A percentile compares a stretch with the other conserved stretches of the same genome.
Evolutionary conservation across 169 alveolate species (phyloP).

Genomic region (Neospora caninum): DNA sequence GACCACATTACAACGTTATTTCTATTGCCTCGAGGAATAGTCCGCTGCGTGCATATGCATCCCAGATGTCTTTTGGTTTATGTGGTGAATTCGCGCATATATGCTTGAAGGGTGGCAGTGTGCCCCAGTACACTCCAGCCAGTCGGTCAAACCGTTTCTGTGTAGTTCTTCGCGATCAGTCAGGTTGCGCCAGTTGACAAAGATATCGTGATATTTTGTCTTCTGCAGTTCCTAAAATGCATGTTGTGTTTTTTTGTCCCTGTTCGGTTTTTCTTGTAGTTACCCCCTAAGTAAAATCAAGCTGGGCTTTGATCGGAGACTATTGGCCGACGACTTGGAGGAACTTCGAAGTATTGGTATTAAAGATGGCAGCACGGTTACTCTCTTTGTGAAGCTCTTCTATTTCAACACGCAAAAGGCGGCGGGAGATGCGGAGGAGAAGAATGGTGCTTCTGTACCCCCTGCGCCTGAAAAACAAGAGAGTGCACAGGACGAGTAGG

Average conservation of each 20-base stretch:
- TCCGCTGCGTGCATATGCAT: too few relatives aligned
- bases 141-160: too few relatives aligned
- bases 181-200: too few relatives aligned
- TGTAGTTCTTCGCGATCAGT: too few relatives aligned
- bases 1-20: too few relatives aligned
- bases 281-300: conserved; percentile 49
- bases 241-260: not conserved
- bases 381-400: conserved; percentile 47
- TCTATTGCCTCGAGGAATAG: too few relatives aligned
- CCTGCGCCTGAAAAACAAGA: not conserved
- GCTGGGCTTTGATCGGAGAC: conserved; percentile 31
- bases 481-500: not conserved
- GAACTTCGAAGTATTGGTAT: conserved; percentile 50
- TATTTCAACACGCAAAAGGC: conserved; percentile 48
- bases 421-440: conserved; percentile 36
- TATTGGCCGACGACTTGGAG: conserved; percentile 60
- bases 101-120: too few relatives aligned
- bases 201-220: too few relatives aligned
- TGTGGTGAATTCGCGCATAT: too few relatives aligned
- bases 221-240: too few relatives aligned
- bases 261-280: conserved; percentile 15
- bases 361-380: conserved; percentile 47
- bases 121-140: too few relatives aligned
- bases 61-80: too few relatives aligned
- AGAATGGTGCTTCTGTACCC: not conserved